Base-by-base conservation (phyloP, 208 protist species). In the Leishmania arabica region DNA sequence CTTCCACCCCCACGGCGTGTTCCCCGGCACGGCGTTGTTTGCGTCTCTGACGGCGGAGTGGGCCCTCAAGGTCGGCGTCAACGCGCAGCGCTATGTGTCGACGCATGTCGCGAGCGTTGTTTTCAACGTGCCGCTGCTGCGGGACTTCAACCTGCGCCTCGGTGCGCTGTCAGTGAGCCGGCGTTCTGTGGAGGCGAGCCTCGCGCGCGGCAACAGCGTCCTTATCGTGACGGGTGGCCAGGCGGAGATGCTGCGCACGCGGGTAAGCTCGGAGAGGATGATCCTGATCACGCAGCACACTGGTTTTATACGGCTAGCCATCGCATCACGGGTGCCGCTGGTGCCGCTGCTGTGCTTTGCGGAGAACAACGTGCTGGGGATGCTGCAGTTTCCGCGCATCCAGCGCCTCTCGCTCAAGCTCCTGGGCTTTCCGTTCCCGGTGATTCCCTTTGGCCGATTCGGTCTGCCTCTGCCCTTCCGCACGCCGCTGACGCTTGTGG, bases 201-300 rank as follows among this genome's bases (percentile, higher is more conserved):
- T 97, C 49, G 56, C 82, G 31, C 82, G 83, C 27, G 95, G 93
- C 42, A 93, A 95, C 85, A 94, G 93, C 75, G 78, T 89, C 7
- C 24, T 97, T 49, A 90, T 98, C 60, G 95, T 98, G 27, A 94
- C 90, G 8, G 95, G 95, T 42, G 95, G 95, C 21, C 95, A 98
- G 84, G 90, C 95, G 2, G 95, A 98, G 88, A 95, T 98, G 91
- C 76, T 95, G 51, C 86, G 89, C 79, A 92, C 92, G 34, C 17
- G 77, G 77, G 49, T 88, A 34, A 93, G 90, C 74, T 17, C 83
- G 31, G 82, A 45, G 54, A 79, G 82, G 34, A 89, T 97, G 87
- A 90, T 82, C 17, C 77, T 97, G 56, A 88, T 96, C 45, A 92
- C 92, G 21, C 90, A 96, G 47, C 95, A 98, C 84, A 84, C 84